Evolutionary conservation across 257 asterid genomes (phyloP), one percentile per base, ranked within the genome.

Genomic region (Nicotiana tomentosiformis): DNA sequence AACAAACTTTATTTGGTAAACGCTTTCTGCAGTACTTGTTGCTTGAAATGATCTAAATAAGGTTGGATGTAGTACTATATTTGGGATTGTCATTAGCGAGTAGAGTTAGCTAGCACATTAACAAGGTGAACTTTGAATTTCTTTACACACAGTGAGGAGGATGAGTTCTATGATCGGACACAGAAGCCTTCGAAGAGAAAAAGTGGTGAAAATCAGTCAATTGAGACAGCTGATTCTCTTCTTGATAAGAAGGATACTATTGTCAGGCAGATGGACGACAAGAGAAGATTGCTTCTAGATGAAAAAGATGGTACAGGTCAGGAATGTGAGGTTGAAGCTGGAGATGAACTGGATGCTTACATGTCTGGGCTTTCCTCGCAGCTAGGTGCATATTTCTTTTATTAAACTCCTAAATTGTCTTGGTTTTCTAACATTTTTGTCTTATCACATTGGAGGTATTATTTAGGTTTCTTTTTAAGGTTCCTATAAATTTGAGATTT

Each of bases 141-240:
- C 81, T 80, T 39, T 74, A 35, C 72, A 32, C 29, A 78, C 96
- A 94, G 99, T 84, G 98, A 91, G 77, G 99, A 94, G 77, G 98
- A 94, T 69, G 98, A 96, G 17, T 94, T 93, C 90, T 96, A 94
- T 58, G 98, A 96, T 84, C 98, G 98, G 74, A 90, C 98, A 32
- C 83, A 76, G 84, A 96, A 96, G 90, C 85, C 91, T 49, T 80
- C 87, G 29, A 94, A 96, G 86, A 86, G 23, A 78, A 96, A 87
- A 89, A 86, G 70, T 82, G 94, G 91, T 62, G 97, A 90, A 84
- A 89, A 84, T 86, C 92, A 90, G 86, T 90, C 99, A 61, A 88
- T 96, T 62, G 98, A 96, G 87, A 94, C 99, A 57, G 97, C 98
- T 60, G 98, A 96, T 87, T 90, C 99, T 81, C 97, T 96, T 86